These are phyloP conservation scores for Cordyceps cicadae DNA, from an alignment of 2,329 filamentous ascomycete species.

Conservation along the genomic window DNA sequence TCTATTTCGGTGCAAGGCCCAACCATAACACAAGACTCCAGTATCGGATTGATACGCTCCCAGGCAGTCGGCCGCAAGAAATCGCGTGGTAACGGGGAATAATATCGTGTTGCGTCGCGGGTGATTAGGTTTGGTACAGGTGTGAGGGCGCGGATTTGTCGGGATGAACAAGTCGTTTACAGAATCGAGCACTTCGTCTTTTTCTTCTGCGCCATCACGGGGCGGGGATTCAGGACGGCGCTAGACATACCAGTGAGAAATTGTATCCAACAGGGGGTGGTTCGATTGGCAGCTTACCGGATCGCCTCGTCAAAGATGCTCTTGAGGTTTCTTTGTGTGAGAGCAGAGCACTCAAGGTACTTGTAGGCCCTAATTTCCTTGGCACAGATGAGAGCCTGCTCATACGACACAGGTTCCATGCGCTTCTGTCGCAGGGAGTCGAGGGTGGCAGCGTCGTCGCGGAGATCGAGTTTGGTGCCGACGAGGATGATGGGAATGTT, in stretches of 20 bases:
- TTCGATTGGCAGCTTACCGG: slow-evolving; percentile 52
- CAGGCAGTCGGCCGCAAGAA: slow-evolving; percentile 2
- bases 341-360: slow-evolving; percentile 94
- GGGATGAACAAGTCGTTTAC: slow-evolving; percentile 30
- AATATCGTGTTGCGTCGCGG: slow-evolving; percentile 1
- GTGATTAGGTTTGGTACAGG: neutral
- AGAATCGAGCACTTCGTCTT: slow-evolving; percentile 63
- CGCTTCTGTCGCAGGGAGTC: slow-evolving; percentile 81
- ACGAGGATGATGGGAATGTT: slow-evolving; percentile 95
- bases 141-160: neutral
- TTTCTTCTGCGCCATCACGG: slow-evolving; percentile 49
- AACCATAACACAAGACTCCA: slow-evolving; percentile 15
- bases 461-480: slow-evolving; percentile 90
- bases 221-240: slow-evolving; percentile 63
- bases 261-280: neutral
- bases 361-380: slow-evolving; percentile 96
- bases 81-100: neutral
- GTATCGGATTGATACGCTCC: slow-evolving; percentile 8
- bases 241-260: slow-evolving; percentile 33
- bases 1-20: slow-evolving; percentile 11
- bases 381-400: slow-evolving; percentile 78
- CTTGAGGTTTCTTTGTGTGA: slow-evolving; percentile 96
- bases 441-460: slow-evolving; percentile 76
- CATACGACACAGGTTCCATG: slow-evolving; percentile 95
- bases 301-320: slow-evolving; percentile 98